Evolutionary conservation across 1,139 yeast species (phyloP), one percentile per base, ranked within the genome.

Genomic region (Candida sp.): DNA sequence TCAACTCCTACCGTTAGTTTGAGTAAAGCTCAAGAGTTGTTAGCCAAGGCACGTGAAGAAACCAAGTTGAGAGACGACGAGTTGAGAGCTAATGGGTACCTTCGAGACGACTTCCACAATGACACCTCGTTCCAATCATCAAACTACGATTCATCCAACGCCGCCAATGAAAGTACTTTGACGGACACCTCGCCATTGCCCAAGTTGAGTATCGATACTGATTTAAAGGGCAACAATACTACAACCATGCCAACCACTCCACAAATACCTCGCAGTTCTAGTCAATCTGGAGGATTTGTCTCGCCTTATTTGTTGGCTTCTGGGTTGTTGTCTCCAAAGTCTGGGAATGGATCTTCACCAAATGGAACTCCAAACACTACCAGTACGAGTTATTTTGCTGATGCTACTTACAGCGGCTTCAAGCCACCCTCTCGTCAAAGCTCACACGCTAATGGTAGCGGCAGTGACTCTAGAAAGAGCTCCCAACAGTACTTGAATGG

Each of bases 1-100:
- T 86, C 88, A 6, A 91, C 98, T 0, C 98, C 98, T 12, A 94
- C 98, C 0, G 94, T 94, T 9, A 86, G 96, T 26, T 75, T 94
- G 57, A 83, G 84, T 44, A 86, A 85, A 61, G 99, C 99, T 0
- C 96, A 91, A 66, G 96, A 88, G 63, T 69, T 94, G 65, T 75
- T 92, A 61, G 87, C 91, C 1, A 89, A 86, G 59, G 96, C 97
- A 0, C 77, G 93, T 60, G 91, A 86, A 63, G 90, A 84, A 61
- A 86, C 88, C 1, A 79, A 77, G 60, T 63, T 77, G 41, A 84
- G 87, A 62, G 88, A 88, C 58, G 86, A 84, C 54, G 82, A 75
- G 52, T 65, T 79, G 53, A 63, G 73, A 49, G 70, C 75, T 7
- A 68, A 73, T 54, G 78, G 78, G 32, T 67, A 66, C 49, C 60